Evolutionary conservation across 371 early-diverging fungal species (phyloP), one percentile per base, ranked within the genome.

Genomic region (Zychaea mexicana): DNA sequence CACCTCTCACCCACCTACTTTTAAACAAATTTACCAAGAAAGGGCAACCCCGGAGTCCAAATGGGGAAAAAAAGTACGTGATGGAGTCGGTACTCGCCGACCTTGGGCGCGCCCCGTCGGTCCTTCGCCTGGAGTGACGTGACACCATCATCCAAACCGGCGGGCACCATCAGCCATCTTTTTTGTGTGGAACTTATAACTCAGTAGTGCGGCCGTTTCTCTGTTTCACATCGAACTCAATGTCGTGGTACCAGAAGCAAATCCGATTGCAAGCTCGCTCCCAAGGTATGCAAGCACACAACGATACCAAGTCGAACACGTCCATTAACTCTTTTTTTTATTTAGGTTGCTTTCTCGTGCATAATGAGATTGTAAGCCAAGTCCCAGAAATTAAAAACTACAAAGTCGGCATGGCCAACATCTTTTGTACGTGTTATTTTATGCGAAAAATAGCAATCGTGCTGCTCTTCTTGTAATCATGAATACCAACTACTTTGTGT

Each of bases 371-470:
- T 13, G 79, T 79, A 12, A 71, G 72, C 8, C 87, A 91, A 54
- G 52, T 92, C 0, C 82, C 84, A 60, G 91, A 92, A 49, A 69
- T 95, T 28, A 74, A 72, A 42, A 70, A 86, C 22, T 90, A 82
- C 72, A 85, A 85, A 26, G 76, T 94, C 26, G 94, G 95, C 32
- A 85, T 95, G 89, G 92, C 92, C 62, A 94, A 96, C 71, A 62
- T 96, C 19, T 96, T 96, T 66, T 77, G 91, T 89, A 83, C 76
- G 84, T 70, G 9, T 15, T 55, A 10, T 42, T 1, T 5, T 33
- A 12, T 17, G 21, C 21, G 22, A 31, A 46, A 10, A 13, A 28
- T 10, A 22, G 15, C 27, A 45, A 42, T 39, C n/a, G 1, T 47
- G 42, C 26, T 3, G n/a, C 1, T 38, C 19, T 19, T 46, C 36